These are phyloP conservation scores for Wickerhamomyces sydowiorum DNA, from an alignment of 805 yeast genomes.

Conservation along the genomic window DNA sequence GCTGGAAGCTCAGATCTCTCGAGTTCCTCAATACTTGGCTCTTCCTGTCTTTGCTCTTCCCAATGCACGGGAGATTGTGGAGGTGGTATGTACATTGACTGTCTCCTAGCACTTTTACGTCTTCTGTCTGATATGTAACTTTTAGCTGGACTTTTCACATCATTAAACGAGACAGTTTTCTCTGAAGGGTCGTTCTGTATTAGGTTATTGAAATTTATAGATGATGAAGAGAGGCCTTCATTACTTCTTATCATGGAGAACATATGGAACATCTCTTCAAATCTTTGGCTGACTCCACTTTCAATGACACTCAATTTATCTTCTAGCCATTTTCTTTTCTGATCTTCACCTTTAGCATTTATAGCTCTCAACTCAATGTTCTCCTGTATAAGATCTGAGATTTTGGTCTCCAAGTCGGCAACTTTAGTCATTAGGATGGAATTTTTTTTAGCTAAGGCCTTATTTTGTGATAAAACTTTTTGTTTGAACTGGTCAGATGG, in stretches of 20 bases:
- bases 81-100: constrained; percentile 32
- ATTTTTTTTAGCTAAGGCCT: constrained; percentile 54
- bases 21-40: not conserved
- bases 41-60: not conserved
- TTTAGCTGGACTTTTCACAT: constrained; percentile 19
- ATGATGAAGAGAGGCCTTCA: constrained; percentile 30
- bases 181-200: constrained; percentile 9
- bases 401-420: constrained; percentile 44
- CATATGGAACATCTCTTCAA: constrained; percentile 39
- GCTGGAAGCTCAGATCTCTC: not conserved
- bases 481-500: constrained; percentile 15
- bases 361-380: constrained; percentile 38
- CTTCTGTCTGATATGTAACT: constrained; percentile 22
- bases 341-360: constrained; percentile 24
- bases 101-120: constrained; percentile 35
- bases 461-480: constrained; percentile 35
- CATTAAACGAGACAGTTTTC: constrained; percentile 20
- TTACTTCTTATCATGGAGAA: constrained; percentile 34
- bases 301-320: constrained; percentile 36
- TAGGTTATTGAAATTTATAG: constrained; percentile 4
- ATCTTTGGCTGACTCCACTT: constrained; percentile 31
- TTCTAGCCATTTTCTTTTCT: constrained; percentile 29
- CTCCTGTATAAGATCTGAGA: constrained; percentile 45
- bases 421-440: constrained; percentile 46
- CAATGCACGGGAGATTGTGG: constrained; percentile 14